Base-by-base conservation (phyloP, 345 rosid species). In the Gossypium herbaceum region DNA sequence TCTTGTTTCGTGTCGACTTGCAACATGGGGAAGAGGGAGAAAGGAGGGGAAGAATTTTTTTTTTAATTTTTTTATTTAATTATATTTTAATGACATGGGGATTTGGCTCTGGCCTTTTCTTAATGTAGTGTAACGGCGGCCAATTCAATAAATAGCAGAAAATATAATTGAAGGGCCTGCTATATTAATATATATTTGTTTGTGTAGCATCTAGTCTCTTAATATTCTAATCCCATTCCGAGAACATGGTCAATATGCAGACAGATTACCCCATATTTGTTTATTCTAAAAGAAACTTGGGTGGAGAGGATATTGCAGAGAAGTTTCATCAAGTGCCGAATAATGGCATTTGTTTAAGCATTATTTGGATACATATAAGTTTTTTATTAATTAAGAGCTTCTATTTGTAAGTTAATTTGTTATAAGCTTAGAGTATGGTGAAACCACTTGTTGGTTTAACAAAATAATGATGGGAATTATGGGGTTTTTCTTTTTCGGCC, bases 201-300 rank as follows among this genome's bases (percentile, higher is more conserved):
- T 34, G 39, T 34, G 39, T 34, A 34, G 39, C 39, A 34, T 34
- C 39, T 34, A 34, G 39, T 34, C 6, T 69, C 76, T 73, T 54
- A 0, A 45, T 73, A 69, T 79, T 82, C 73, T 83, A 82, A 75
- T 74, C 73, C 22, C 85, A 79, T 89, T 79, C 76, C 79, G 44
- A 51, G 70, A 84, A 87, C 90, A 83, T 77, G 87, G 95, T 88
- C 97, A 88, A 89, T 77, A 79, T 83, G 74, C 13, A 48, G 72
- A 82, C 76, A 80, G 68, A 77, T 77, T 71, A 72, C 5, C 10
- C 4, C 52, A 20, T 27, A 63, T 41, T 79, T 13, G 25, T 25
- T 45, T 79, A 55, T 65, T 44, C 8, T 73, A 57, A 63, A 59
- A 15, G 44, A n/a, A 72, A 25, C 50, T 73, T 76, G 83, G 86